A percentile compares a stretch with the other conserved stretches of the same genome.
These are phyloP conservation scores for Parasitella parasitica DNA, from an alignment of 371 early-diverging fungal species.

Conservation along the genomic window DNA sequence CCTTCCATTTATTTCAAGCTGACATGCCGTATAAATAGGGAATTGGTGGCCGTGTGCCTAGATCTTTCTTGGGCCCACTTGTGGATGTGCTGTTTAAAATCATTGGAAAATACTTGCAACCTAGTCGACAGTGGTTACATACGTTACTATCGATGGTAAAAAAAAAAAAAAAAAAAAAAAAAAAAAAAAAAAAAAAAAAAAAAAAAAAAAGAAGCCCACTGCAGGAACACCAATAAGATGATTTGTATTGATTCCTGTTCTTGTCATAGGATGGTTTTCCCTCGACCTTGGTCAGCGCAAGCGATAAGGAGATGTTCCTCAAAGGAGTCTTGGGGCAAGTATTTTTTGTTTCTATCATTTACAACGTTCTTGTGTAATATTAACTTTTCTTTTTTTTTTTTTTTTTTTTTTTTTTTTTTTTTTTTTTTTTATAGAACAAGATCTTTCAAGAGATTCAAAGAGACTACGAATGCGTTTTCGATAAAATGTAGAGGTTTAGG, in stretches of 20 bases:
- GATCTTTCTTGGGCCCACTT: slow-evolving; percentile 65
- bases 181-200: no score
- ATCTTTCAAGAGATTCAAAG: slow-evolving; percentile 61
- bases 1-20: not conserved
- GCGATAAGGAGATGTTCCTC: slow-evolving; percentile 62
- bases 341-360: no score
- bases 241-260: not conserved
- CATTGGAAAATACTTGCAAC: slow-evolving; percentile 51
- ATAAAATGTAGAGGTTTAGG: slow-evolving; percentile 65
- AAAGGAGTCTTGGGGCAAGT: slow-evolving; percentile 61
- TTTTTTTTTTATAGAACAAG: slow-evolving; percentile 41
- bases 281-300: slow-evolving; percentile 47
- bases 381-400: not conserved
- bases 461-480: slow-evolving; percentile 55
- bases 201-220: no score
- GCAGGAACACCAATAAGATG: not conserved
- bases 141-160: slow-evolving; percentile 55
- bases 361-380: not conserved
- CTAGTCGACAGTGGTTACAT: slow-evolving; percentile 58
- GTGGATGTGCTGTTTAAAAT: slow-evolving; percentile 66
- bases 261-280: slow-evolving; percentile 63
- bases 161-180: no score
- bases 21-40: slow-evolving; percentile 38
- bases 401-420: slow-evolving; percentile 1
- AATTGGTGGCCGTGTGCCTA: slow-evolving; percentile 71